These are phyloP conservation scores for Taphrina pruni DNA, from an alignment of 1,139 yeast species.

Conservation along the genomic window DNA sequence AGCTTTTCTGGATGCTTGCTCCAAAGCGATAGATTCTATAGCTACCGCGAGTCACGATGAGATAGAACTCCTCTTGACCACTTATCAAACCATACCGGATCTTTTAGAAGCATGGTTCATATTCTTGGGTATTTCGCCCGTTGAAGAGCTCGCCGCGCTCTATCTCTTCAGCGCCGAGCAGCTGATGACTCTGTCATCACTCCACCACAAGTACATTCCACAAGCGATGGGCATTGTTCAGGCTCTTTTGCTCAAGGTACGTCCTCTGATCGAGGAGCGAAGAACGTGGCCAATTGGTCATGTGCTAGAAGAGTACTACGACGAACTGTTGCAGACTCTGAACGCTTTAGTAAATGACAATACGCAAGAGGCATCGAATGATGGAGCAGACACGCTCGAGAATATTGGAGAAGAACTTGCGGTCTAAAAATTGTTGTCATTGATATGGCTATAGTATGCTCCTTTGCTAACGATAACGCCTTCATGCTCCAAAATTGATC, in stretches of 20 bases:
- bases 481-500: conserved; percentile 10
- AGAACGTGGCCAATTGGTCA: conserved; percentile 34
- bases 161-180: conserved; percentile 21
- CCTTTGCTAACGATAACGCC: conserved; percentile 11
- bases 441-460: conserved; percentile 11
- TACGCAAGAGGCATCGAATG: neutral
- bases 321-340: conserved; percentile 17
- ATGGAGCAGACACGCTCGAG: neutral
- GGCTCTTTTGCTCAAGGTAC: conserved; percentile 12
- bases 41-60: neutral
- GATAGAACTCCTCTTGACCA: conserved; percentile 9
- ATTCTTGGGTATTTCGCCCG: neutral
- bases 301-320: conserved; percentile 34
- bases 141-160: conserved; percentile 10
- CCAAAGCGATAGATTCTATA: conserved; percentile 6
- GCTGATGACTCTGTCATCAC: conserved; percentile 23
- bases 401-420: neutral
- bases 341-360: conserved; percentile 26
- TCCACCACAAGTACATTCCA: conserved; percentile 30
- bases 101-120: conserved; percentile 17
- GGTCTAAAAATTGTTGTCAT: conserved; percentile 7
- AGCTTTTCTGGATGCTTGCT: conserved; percentile 3
- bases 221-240: conserved; percentile 21
- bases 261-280: conserved; percentile 28
- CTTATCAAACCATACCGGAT: neutral